Conservation (phyloP, 1,284 basidiomycete species). For the Coniferiporia sulphurascens region DNA sequence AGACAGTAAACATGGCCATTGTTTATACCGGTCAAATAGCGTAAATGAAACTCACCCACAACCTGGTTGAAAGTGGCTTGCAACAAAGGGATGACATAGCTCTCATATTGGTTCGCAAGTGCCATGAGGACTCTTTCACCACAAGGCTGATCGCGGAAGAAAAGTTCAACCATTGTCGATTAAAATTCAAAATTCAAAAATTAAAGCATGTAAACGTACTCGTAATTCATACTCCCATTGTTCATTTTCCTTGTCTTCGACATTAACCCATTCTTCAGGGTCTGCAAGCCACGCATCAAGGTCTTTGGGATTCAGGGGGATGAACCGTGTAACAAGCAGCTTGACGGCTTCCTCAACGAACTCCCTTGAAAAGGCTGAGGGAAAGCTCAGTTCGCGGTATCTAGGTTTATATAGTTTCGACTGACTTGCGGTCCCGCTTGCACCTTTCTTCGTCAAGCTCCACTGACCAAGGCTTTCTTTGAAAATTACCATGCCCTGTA, state of each 20-base stretch:
- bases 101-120: constrained; percentile 68
- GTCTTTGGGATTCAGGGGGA: constrained; percentile 76
- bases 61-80: constrained; percentile 49
- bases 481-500: constrained; percentile 85
- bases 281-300: constrained; percentile 77
- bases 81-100: constrained; percentile 72
- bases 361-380: constrained; percentile 62
- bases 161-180: not conserved
- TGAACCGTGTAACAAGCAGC: constrained; percentile 75
- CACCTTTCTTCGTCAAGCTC: constrained; percentile 59
- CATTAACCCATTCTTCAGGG: constrained; percentile 87
- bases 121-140: constrained; percentile 84
- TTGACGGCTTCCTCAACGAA: constrained; percentile 79
- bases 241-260: constrained; percentile 81
- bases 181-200: not conserved
- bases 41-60: constrained; percentile 38
- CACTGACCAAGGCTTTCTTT: constrained; percentile 78
- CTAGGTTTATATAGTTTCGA: constrained; percentile 5
- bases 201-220: constrained; percentile 39
- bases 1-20: not conserved
- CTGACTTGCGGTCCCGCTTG: constrained; percentile 56
- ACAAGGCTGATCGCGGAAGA: constrained; percentile 57
- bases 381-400: not conserved
- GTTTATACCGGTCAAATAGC: not conserved
- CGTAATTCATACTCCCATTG: constrained; percentile 87